These are phyloP conservation scores for Yarrowia osloensis DNA, from an alignment of 805 yeast species.

Conservation along the genomic window DNA sequence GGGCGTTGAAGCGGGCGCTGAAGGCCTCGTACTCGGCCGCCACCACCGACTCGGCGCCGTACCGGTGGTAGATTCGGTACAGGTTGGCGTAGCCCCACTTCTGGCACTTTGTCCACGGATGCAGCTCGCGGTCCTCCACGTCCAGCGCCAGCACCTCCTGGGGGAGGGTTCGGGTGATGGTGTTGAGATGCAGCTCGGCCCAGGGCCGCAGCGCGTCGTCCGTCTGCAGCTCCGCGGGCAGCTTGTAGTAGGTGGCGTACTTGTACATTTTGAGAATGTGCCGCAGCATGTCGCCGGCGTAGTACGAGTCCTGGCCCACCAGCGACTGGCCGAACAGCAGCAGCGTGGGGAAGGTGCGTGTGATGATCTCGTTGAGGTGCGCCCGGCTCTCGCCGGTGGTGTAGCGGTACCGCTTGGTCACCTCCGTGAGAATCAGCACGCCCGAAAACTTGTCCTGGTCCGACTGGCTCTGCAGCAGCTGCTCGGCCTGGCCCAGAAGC, in stretches of 20 bases:
- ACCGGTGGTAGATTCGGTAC: slow-evolving; percentile 51
- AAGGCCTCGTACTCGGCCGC: slow-evolving; percentile 58
- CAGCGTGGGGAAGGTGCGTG: slow-evolving; percentile 63
- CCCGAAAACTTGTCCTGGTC: slow-evolving; percentile 63
- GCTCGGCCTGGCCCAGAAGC: slow-evolving; percentile 50
- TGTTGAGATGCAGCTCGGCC: slow-evolving; percentile 73
- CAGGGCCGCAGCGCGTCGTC: slow-evolving; percentile 58
- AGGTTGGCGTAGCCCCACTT: slow-evolving; percentile 82
- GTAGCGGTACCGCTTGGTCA: slow-evolving; percentile 74
- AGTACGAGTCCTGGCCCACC: slow-evolving; percentile 46
- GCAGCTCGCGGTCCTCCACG: slow-evolving; percentile 52
- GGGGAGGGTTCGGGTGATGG: slow-evolving; percentile 64
- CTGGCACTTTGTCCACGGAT: slow-evolving; percentile 72
- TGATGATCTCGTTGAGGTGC: slow-evolving; percentile 56
- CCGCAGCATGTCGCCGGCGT: slow-evolving; percentile 72
- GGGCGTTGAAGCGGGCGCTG: slow-evolving; percentile 53
- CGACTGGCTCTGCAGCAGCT: slow-evolving; percentile 47
- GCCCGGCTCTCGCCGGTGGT: slow-evolving; percentile 56
- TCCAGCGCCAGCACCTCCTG: slow-evolving; percentile 52
- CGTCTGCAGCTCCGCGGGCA: slow-evolving; percentile 66
- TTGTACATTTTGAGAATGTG: slow-evolving; percentile 75
- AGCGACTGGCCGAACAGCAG: slow-evolving; percentile 63
- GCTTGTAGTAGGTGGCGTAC: slow-evolving; percentile 62
- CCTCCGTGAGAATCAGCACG: slow-evolving; percentile 53
- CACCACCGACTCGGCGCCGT: slow-evolving; percentile 36